Percentiles rank a stretch among this genome's conserved stretches.
Conservation (phyloP, 345 rosid species). For the Eucalyptus caleyi region DNA sequence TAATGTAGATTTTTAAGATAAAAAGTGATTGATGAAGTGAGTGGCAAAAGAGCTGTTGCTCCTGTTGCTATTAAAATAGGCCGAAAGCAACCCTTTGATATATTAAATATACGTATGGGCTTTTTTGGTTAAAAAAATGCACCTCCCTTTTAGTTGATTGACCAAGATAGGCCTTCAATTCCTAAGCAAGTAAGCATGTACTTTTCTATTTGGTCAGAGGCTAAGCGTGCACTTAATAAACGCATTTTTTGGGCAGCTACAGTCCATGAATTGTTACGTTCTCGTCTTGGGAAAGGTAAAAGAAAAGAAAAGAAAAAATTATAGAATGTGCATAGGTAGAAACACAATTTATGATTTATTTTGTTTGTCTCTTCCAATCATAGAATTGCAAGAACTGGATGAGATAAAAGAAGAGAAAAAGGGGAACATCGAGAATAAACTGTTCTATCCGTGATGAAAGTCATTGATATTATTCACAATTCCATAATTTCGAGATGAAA, state of each 20-base stretch:
- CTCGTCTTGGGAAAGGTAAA: background rate
- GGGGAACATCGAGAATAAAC: background rate
- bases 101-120: background rate
- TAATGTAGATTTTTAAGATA: background rate
- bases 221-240: background rate
- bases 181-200: background rate
- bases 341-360: background rate
- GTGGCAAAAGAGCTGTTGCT: background rate
- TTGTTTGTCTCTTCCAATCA: background rate
- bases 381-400: background rate
- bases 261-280: background rate
- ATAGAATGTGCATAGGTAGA: background rate
- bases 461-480: background rate
- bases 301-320: background rate
- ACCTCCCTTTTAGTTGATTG: background rate
- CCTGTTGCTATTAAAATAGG: background rate
- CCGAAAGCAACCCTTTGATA: background rate
- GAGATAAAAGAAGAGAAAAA: background rate
- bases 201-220: background rate
- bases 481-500: background rate
- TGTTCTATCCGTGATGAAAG: accelerated
- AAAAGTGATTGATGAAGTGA: background rate
- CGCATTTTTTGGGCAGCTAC: background rate
- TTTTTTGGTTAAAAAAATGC: background rate
- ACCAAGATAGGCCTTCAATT: background rate